A percentile compares a stretch with the other conserved stretches of the same genome.
Conservation (phyloP, 2,329 filamentous ascomycete genomes). For the Colletotrichum salicis region DNA sequence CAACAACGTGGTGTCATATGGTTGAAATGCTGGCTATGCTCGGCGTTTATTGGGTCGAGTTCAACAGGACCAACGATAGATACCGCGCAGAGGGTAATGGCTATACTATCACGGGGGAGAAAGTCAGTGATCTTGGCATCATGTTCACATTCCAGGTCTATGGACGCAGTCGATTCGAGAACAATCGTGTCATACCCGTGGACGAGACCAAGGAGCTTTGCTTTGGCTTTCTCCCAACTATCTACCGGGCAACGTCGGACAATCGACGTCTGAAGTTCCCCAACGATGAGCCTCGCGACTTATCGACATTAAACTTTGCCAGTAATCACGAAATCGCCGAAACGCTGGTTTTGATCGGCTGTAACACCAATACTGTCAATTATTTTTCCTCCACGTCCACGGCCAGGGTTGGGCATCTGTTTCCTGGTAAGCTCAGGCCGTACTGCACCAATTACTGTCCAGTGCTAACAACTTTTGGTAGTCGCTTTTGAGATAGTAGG, state of each 20-base stretch:
- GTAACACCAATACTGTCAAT: constrained; percentile 62
- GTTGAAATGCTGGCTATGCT: constrained; percentile 65
- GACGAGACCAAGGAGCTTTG: constrained; percentile 65
- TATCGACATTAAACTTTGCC: constrained; percentile 59
- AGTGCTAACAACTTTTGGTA: constrained; percentile 40
- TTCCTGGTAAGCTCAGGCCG: constrained; percentile 54
- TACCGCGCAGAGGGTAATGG: constrained; percentile 68
- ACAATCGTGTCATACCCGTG: constrained; percentile 63
- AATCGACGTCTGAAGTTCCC: constrained; percentile 50
- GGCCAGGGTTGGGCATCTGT: constrained; percentile 57
- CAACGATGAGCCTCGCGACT: constrained; percentile 53
- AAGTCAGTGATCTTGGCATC: constrained; percentile 61
- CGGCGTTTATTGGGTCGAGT: constrained; percentile 69
- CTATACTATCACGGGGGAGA: constrained; percentile 59
- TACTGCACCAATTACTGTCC: neutral
- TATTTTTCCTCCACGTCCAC: constrained; percentile 51
- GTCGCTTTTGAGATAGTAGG: constrained; percentile 68
- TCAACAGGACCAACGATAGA: constrained; percentile 61
- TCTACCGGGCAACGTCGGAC: constrained; percentile 57
- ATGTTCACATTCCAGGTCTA: constrained; percentile 65
- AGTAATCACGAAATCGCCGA: constrained; percentile 61
- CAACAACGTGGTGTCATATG: constrained; percentile 65
- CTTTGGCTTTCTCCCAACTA: constrained; percentile 66
- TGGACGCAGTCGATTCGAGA: constrained; percentile 58
- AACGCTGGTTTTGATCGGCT: constrained; percentile 64